Base-by-base conservation (phyloP, 768 basidiomycete genomes). In the Tulasnella sp. region DNA sequence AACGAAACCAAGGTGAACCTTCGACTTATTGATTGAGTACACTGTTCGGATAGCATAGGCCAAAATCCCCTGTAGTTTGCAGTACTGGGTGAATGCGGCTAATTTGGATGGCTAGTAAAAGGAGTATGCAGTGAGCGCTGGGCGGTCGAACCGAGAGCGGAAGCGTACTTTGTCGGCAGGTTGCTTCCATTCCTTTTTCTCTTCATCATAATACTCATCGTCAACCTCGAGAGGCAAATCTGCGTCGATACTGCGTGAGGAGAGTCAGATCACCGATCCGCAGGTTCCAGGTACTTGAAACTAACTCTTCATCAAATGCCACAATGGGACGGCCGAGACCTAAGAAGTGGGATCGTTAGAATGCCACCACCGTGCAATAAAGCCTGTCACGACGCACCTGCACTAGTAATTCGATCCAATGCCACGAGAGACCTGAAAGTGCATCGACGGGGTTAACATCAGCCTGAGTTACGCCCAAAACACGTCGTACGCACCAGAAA, bases 171-270 rank as follows among this genome's bases (percentile, higher is more conserved):
- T 88, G 9, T 84, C 85, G 8, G 83, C 79, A 1, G 92, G 93
- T 80, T 93, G 92, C 73, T 87, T 84, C 82, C 91, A 93, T 22
- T 86, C 86, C 52, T 86, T 84, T 1, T 85, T 83, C 0, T 88
- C 88, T 78, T 84, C 83, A 22, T 89, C 86, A 93, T 93, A 96
- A 80, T 89, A 93, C 80, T 91, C 90, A 78, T 92, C 91, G 79
- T 96, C 93, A 17, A 94, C 90, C 81, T 94, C 93, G 7, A 89
- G 83, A 0, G 90, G 90, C 15, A 86, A 84, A 72, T 93, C 92
- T 7, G 91, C 84, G 79, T 94, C 92, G 79, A 92, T 90, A 79
- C 91, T 93, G 78, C 58, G 75, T n/a, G n/a, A 76, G 29, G 29
- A 25, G 22, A 14, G 45, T 42, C 19, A 74, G 45, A n/a, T 34